Conservation (phyloP, 495 filamentous ascomycete species). For the Aspergillus mulundensis region DNA sequence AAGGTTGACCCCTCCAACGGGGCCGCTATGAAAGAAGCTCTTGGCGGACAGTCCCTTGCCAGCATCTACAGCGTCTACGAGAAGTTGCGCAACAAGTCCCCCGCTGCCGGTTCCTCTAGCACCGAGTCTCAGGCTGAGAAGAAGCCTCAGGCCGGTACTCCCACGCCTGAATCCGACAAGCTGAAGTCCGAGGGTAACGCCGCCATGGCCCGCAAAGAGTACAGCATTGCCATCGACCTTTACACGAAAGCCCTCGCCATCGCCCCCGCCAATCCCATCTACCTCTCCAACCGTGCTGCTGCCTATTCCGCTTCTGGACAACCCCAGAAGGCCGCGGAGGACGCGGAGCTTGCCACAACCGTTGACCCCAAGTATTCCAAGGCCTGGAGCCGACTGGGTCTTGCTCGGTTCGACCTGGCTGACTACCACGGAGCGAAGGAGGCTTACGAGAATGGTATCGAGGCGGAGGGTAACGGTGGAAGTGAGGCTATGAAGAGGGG, state of each 20-base stretch:
- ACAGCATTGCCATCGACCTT: conserved; percentile 68
- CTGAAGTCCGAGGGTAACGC: conserved; percentile 91
- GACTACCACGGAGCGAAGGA: conserved; percentile 91
- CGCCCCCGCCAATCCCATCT: conserved; percentile 85
- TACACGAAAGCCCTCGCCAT: conserved; percentile 83
- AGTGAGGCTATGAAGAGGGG: conserved; percentile 83
- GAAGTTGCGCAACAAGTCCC: conserved; percentile 74
- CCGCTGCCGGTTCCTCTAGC: conserved; percentile 23
- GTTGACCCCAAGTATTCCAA: conserved; percentile 93
- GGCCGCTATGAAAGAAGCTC: conserved; percentile 66
- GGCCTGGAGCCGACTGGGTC: conserved; percentile 88
- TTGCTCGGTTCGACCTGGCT: conserved; percentile 84
- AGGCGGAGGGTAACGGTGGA: conserved; percentile 88
- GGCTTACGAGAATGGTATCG: conserved; percentile 89
- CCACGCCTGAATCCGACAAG: conserved; percentile 68
- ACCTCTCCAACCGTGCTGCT: conserved; percentile 94
- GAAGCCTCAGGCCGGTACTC: conserved; percentile 34
- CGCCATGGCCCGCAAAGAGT: conserved; percentile 90
- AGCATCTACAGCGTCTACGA: conserved; percentile 94
- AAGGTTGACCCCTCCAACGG: conserved; percentile 80
- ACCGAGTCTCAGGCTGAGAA: conserved; percentile 14
- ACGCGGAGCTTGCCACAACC: conserved; percentile 82
- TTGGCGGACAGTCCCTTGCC: conserved; percentile 79
- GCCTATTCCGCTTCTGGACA: conserved; percentile 78
- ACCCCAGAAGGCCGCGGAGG: conserved; percentile 73